Conservation (phyloP, 2,329 filamentous ascomycete species). For the Lasiodiplodia hormozganensis region DNA sequence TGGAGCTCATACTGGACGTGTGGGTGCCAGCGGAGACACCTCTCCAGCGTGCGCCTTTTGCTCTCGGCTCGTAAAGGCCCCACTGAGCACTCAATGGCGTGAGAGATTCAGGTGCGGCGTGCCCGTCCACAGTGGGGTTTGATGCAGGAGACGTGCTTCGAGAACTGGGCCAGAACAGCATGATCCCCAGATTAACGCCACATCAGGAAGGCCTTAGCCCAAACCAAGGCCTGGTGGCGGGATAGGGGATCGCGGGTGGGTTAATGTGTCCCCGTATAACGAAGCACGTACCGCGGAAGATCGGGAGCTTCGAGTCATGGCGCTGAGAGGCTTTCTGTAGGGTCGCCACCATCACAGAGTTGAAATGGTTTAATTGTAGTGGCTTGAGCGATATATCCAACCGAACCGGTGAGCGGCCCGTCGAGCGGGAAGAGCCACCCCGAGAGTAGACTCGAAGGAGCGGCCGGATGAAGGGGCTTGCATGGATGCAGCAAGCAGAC, state of each 20-base stretch:
- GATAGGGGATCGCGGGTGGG: slow-evolving; percentile 17
- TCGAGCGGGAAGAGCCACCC: background rate
- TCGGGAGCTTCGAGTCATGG: slow-evolving; percentile 19
- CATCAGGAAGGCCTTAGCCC: slow-evolving; percentile 6
- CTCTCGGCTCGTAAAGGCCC: slow-evolving; percentile 15
- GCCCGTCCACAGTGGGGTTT: slow-evolving; percentile 9
- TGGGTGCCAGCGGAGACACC: background rate
- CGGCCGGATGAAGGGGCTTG: background rate
- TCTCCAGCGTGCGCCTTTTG: slow-evolving; percentile 1
- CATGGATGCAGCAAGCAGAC: background rate
- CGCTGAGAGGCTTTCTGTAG: background rate
- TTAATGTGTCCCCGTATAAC: slow-evolving; percentile 20
- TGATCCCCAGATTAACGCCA: slow-evolving; percentile 25
- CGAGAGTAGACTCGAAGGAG: background rate
- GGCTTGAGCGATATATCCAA: background rate
- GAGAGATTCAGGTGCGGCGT: slow-evolving; percentile 22
- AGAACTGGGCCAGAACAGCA: slow-evolving; percentile 21
- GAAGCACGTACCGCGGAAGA: slow-evolving; percentile 20
- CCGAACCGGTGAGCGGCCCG: background rate
- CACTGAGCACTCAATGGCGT: slow-evolving; percentile 15
- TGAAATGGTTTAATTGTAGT: background rate
- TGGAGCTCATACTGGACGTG: slow-evolving; percentile 5
- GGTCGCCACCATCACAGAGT: background rate
- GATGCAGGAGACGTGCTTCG: slow-evolving; percentile 11
- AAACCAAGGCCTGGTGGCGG: background rate